Conservation (phyloP, 257 asterid species). For the Osmanthus fragrans region DNA sequence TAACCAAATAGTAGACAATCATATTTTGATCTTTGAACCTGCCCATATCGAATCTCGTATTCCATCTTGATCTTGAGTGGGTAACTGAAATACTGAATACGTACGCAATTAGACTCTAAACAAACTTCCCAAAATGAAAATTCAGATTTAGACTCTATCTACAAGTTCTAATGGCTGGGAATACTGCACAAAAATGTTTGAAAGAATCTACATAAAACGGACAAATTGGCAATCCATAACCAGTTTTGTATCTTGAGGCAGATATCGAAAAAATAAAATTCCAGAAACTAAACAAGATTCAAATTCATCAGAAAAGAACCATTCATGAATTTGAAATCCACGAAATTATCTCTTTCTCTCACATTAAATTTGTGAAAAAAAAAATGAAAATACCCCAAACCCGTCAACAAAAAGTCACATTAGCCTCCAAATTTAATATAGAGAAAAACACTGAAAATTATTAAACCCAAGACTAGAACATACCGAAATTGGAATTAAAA, state of each 20-base stretch:
- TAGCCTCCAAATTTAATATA: neutral
- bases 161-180: conserved; percentile 26
- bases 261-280: too few species aligned
- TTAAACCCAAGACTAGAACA: conserved; percentile 16
- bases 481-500: conserved; percentile 43
- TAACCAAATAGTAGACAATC: conserved; percentile 96
- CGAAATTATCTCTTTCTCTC: neutral
- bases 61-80: conserved; percentile 59
- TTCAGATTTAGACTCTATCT: conserved; percentile 27
- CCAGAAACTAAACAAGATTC: neutral
- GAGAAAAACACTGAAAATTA: neutral
- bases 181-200: neutral
- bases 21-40: conserved; percentile 68
- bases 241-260: neutral
- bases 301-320: neutral
- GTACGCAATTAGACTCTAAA: too few species aligned
- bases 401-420: neutral
- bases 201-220: too few species aligned
- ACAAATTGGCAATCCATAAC: neutral
- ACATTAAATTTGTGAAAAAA: too few species aligned
- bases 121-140: neutral
- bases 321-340: neutral
- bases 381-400: neutral
- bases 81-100: neutral
- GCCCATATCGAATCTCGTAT: conserved; percentile 57